Base-by-base conservation (phyloP, 1,284 basidiomycete genomes). In the Volvariella volvacea region DNA sequence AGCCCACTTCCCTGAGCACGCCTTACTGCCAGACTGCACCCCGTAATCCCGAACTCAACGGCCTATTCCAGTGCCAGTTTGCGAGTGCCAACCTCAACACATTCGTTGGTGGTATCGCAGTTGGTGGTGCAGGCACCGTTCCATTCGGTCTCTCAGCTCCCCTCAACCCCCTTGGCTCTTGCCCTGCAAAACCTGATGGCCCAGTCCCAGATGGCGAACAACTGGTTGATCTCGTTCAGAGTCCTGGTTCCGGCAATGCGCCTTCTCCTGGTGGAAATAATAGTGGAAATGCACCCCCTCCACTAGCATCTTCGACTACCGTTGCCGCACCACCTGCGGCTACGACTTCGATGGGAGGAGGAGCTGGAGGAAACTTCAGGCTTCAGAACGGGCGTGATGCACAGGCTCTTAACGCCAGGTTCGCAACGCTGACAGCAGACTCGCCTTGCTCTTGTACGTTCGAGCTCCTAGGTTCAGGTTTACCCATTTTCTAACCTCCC, bases 41-140 rank as follows among this genome's bases (percentile, higher is more conserved):
- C 3, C 59, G 58, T 44, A 71, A 73, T 46, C 20, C 53, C 0
- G 66, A 72, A 53, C 60, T 73, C 4, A 57, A 66, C 25, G 70
- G 70, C 6, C 56, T 72, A 17, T 72, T 67, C 58, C 69, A 71
- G 43, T 73, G 70, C 49, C 71, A 74, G 51, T 73, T 68, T 50
- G 55, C 62, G 40, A 67, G 70, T 20, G 60, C 63, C 3, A 56
- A 67, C 28, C 57, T 55, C 10, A 58, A 52, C 4, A 57, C 55
- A 2, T 73, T 72, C 48, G 65, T 64, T 39, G 66, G 66, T 21
- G 63, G 64, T 21, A 46, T 60, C 16, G 48, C 55, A 20, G 57
- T 64, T 33, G 68, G 70, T 12, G 56, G 59, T 17, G 43, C 55
- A 4, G 68, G 66, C 15, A 71, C 66, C 14, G 60, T 70, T 42